These are phyloP conservation scores for Aureobasidium sp. DNA, from an alignment of 2,329 filamentous ascomycete species.

Conservation along the genomic window DNA sequence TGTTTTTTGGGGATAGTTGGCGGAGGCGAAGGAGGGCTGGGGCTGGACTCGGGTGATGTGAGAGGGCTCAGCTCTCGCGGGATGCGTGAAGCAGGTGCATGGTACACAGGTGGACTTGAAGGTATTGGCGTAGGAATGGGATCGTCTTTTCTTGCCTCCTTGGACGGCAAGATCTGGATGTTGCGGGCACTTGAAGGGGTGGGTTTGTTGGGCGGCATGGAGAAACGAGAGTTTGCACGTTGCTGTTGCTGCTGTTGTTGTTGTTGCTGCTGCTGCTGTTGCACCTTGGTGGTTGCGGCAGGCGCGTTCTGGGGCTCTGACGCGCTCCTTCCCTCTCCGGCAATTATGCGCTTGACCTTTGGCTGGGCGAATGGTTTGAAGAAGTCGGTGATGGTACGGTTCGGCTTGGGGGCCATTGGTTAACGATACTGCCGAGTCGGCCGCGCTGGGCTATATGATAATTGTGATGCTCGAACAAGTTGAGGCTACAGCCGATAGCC, in stretches of 20 bases:
- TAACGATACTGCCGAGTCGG: neutral
- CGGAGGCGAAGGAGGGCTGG: neutral
- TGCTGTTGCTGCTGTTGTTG: slow-evolving; percentile 16
- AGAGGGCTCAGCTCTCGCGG: slow-evolving; percentile 15
- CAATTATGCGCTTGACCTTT: slow-evolving; percentile 15
- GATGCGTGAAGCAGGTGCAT: neutral
- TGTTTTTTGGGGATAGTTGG: neutral
- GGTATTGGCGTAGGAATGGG: slow-evolving; percentile 6
- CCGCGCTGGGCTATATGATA: neutral
- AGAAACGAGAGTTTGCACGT: slow-evolving; percentile 20
- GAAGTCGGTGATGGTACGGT: slow-evolving; percentile 33
- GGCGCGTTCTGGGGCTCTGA: slow-evolving; percentile 14
- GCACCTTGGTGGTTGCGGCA: slow-evolving; percentile 17
- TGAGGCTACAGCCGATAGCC: neutral
- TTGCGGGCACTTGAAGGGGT: neutral
- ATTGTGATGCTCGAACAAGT: neutral
- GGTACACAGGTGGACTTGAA: neutral
- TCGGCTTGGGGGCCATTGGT: neutral
- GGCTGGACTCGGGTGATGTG: neutral
- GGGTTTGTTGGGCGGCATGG: slow-evolving; percentile 1
- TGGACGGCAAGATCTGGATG: neutral
- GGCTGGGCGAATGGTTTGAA: slow-evolving; percentile 34
- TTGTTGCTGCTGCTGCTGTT: slow-evolving; percentile 12
- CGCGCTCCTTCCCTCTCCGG: neutral
- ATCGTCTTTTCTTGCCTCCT: neutral